phyloP scores from a whole-genome alignment of 2,329 filamentous ascomycete species.

The Monosporascus sp. region DNA sequence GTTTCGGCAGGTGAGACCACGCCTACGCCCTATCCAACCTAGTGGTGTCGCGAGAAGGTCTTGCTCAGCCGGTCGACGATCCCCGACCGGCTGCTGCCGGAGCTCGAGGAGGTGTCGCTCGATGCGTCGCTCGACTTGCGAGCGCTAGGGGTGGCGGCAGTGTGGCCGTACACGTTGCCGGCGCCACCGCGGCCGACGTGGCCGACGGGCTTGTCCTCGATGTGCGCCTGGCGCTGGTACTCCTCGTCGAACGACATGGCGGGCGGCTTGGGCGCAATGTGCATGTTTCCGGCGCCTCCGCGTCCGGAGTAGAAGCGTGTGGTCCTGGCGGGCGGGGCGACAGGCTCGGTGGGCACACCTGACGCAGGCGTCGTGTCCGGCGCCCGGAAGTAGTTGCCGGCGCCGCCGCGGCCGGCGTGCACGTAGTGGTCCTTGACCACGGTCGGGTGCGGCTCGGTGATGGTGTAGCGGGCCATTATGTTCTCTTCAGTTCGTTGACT shows the following conservation, averaged over 20 bases:
- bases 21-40: not conserved
- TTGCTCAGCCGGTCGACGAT: constrained; percentile 38
- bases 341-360: constrained; percentile 39
- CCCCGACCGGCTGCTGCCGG: constrained; percentile 22
- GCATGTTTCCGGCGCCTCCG: constrained; percentile 63
- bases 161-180: constrained; percentile 45
- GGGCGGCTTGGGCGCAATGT: constrained; percentile 45
- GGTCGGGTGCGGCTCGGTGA: constrained; percentile 46
- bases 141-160: constrained; percentile 2
- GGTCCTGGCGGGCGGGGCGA: constrained; percentile 37
- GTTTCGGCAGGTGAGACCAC: constrained; percentile 2
- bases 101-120: constrained; percentile 25
- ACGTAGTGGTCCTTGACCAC: constrained; percentile 41
- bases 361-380: constrained; percentile 35
- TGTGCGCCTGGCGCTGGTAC: constrained; percentile 48
- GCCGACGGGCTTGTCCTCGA: constrained; percentile 48
- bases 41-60: constrained; percentile 27
- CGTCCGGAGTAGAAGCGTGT: constrained; percentile 60
- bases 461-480: constrained; percentile 37
- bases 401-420: constrained; percentile 51
- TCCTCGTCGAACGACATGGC: constrained; percentile 65
- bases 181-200: constrained; percentile 61
- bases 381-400: constrained; percentile 50
- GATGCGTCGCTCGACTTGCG: constrained; percentile 28
- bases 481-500: constrained; percentile 9